Evolutionary conservation across 2,329 filamentous ascomycete species (phyloP).

Genomic region (Penicillium polonicum): DNA sequence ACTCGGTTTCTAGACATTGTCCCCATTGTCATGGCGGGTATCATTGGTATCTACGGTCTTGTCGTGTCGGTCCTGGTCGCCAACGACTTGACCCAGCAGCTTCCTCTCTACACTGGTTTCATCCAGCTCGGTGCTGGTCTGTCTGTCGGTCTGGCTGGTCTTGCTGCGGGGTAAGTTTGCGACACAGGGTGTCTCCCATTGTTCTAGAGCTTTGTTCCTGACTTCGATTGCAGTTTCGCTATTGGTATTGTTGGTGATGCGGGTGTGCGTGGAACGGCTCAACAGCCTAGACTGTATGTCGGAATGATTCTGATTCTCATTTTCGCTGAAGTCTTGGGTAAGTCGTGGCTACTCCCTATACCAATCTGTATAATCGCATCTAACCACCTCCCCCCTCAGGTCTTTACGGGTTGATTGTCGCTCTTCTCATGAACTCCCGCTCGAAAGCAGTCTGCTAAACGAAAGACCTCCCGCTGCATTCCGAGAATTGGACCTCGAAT

Average conservation of each 20-base stretch:
- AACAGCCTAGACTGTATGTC: slow-evolving; percentile 70
- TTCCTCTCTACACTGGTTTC: slow-evolving; percentile 76
- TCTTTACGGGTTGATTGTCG: slow-evolving; percentile 98
- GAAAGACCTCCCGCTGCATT: slow-evolving; percentile 11
- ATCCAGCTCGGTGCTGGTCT: slow-evolving; percentile 84
- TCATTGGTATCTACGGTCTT: slow-evolving; percentile 97
- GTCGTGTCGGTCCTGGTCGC: slow-evolving; percentile 87
- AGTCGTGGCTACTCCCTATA: slow-evolving; percentile 36
- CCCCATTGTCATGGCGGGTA: slow-evolving; percentile 99
- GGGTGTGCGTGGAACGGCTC: slow-evolving; percentile 53
- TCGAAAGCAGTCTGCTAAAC: slow-evolving; percentile 63
- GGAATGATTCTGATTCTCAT: slow-evolving; percentile 99
- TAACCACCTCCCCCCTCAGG: slow-evolving; percentile 51
- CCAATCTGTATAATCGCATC: slow-evolving; percentile 27
- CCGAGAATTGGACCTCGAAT: slow-evolving; percentile 12
- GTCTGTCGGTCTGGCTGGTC: slow-evolving; percentile 75
- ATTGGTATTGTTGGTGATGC: slow-evolving; percentile 74
- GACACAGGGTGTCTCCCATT: neutral
- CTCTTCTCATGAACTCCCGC: slow-evolving; percentile 99
- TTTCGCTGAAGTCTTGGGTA: slow-evolving; percentile 98
- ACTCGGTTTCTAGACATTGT: slow-evolving; percentile 73
- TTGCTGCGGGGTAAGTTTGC: slow-evolving; percentile 63
- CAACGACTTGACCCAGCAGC: slow-evolving; percentile 69
- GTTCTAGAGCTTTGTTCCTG: slow-evolving; percentile 9
- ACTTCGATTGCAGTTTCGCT: slow-evolving; percentile 58